Evolutionary conservation across 2,329 filamentous ascomycete genomes (phyloP), one percentile per base, ranked within the genome.

Genomic region (Ophiostoma perfectum): DNA sequence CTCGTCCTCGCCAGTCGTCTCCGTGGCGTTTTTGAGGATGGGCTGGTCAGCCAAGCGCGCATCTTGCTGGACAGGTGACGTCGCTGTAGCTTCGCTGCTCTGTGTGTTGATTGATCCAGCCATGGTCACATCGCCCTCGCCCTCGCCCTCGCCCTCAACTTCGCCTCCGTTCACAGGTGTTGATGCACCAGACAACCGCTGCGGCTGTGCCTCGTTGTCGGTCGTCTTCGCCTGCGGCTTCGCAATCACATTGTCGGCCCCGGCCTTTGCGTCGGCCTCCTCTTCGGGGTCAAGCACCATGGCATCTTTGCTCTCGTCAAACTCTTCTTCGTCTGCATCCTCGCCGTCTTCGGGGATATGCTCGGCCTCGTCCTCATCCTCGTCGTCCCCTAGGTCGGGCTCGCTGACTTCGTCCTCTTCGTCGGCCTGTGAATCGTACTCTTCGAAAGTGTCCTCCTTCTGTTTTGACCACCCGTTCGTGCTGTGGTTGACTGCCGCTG

Each of bases 381-480:
- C 90, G 69, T 93, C 90, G 68, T 90, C 90, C 11, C 88, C 90
- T 66, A 90, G 89, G 62, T 92, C 89, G 75, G 88, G 91, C 72
- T 91, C 89, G 70, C 87, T 88, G 66, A 90, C 90, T 8, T 86
- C 86, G 27, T 81, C 87, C 14, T 70, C 67, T 4, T 71, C 70
- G 6, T 65, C 68, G 27, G 27, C 27, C 82, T 87, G 74, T 49
- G 84, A 83, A 69, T 87, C 84, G 74, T 89, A 87, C 47, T 81
- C 81, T 74, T 81, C 82, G 64, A 47, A 66, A n/a, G 60, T 68
- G 7, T 68, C 68, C 41, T 60, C 72, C 76, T 79, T 76, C 67
- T 75, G 71, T 64, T 72, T 64, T 2, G 76, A 65, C 81, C 81
- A 84, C 16, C 83, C 82, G 68, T 84, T 86, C n/a, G 78, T 80